phyloP scores from a whole-genome alignment of 2,329 filamentous ascomycete genomes.

The Hypoxylon sp. region DNA sequence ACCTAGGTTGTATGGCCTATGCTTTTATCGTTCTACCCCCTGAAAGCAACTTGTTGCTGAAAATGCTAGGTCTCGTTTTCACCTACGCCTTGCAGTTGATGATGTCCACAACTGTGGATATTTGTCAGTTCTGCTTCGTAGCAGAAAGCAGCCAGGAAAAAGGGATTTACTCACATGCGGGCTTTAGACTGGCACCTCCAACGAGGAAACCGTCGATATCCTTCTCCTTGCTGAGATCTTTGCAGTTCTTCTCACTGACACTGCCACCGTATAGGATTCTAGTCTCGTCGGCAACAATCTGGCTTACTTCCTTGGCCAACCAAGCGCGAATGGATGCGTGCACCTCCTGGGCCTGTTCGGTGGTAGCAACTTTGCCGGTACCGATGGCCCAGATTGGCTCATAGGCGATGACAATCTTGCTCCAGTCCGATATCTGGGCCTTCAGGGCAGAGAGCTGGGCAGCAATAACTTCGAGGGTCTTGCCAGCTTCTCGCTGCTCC shows the following conservation, averaged over 20 bases:
- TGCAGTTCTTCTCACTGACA: conserved; percentile 98
- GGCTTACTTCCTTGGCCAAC: conserved; percentile 81
- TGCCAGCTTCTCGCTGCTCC: conserved; percentile 86
- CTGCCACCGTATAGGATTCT: conserved; percentile 97
- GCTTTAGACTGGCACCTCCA: conserved; percentile 95
- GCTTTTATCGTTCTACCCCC: conserved; percentile 7
- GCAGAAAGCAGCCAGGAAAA: conserved; percentile 6
- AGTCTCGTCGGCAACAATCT: conserved; percentile 83
- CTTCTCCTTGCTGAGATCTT: conserved; percentile 87
- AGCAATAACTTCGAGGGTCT: conserved; percentile 89
- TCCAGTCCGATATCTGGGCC: conserved; percentile 83
- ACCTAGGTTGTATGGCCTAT: conserved; percentile 17
- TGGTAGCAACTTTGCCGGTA: conserved; percentile 92
- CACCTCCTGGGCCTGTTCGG: conserved; percentile 91
- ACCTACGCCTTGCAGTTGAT: conserved; percentile 67
- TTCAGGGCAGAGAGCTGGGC: conserved; percentile 87
- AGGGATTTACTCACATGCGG: conserved; percentile 76
- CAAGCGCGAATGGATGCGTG: conserved; percentile 92
- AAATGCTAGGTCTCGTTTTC: not conserved
- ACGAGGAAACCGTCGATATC: conserved; percentile 99
- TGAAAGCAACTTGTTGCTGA: conserved; percentile 11
- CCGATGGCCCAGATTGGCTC: conserved; percentile 98
- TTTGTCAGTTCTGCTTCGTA: conserved; percentile 23
- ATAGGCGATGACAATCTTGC: conserved; percentile 95
- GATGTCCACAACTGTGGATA: conserved; percentile 65